Evolutionary conservation across 148 eudicot species (phyloP), one percentile per base, ranked within the genome.

Genomic region (Nepenthes mirabilis): DNA sequence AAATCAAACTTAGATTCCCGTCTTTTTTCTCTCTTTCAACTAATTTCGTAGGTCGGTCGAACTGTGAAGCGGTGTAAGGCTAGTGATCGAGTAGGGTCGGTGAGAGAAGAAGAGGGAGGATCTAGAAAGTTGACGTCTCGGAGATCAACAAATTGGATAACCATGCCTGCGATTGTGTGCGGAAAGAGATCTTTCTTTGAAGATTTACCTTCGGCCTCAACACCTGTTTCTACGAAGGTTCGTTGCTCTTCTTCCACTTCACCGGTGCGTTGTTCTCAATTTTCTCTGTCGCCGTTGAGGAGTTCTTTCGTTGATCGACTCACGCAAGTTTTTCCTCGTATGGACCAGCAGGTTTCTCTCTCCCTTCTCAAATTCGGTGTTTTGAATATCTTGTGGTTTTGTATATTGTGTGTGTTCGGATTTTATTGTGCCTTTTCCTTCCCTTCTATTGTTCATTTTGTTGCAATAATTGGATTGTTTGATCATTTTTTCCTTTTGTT

Each of bases 171-270:
- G 11, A 58, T 72, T 67, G 74, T 83, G 68, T 83, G 84, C 52
- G 88, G 95, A 57, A 87, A 87, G 72, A 87, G 95, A 79, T 79
- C 87, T 4, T 80, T 70, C 64, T 82, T 84, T 63, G 87, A 84
- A 58, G 95, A 84, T 8, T 56, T 63, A 9, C 64, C 61, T 6
- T 56, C 69, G 9, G 69, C 87, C 2, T 72, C 85, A 33, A 59
- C 78, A 35, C 79, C 85, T 3, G 83, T 75, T 43, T 57, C 80
- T 5, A 87, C 83, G 75, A 67, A 70, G 68, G 63, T 72, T 51
- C 82, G 95, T 2, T 81, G 75, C 54, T 77, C 79, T 51, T 77
- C 86, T 45, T 45, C 48, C 2, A 61, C 75, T 9, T 86, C 93
- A 56, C 94, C 94, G 2, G 73, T 69, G 37, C 75, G 80, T 1